Conservation (phyloP, 371 early-diverging fungal genomes). For the Umbelopsis sp. region DNA sequence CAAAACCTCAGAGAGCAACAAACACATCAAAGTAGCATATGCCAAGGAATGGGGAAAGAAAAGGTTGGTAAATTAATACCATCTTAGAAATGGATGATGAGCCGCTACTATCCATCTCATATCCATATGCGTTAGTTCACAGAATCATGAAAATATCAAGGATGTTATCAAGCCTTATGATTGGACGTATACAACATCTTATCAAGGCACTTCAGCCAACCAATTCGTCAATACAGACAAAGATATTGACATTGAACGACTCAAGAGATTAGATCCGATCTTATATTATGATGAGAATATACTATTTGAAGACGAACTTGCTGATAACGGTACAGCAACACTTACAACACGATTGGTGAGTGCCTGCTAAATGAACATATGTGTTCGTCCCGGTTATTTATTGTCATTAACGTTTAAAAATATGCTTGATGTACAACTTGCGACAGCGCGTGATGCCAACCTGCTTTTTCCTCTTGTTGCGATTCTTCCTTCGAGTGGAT, state of each 20-base stretch:
- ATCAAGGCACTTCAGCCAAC: constrained; percentile 63
- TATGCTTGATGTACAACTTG: neutral
- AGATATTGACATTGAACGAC: constrained; percentile 73
- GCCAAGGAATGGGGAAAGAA: constrained; percentile 83
- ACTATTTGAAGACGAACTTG: constrained; percentile 95
- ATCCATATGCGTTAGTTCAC: constrained; percentile 30
- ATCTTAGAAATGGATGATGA: neutral
- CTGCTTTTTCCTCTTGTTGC: constrained; percentile 84
- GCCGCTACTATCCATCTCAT: neutral
- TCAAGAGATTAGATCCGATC: constrained; percentile 83
- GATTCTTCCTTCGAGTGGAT: constrained; percentile 93
- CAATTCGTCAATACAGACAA: constrained; percentile 33
- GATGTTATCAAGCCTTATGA: constrained; percentile 90
- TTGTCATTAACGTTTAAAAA: too few relatives aligned
- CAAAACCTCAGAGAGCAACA: constrained; percentile 59
- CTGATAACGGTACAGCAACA: constrained; percentile 90
- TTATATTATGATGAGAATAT: constrained; percentile 89
- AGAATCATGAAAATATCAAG: constrained; percentile 73
- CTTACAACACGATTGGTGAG: constrained; percentile 80
- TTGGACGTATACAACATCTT: constrained; percentile 90
- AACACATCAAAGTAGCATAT: constrained; percentile 80
- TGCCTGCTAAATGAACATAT: neutral
- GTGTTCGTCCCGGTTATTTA: too few relatives aligned
- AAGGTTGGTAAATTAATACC: constrained; percentile 48
- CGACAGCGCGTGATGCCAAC: constrained; percentile 88